Evolutionary conservation across 768 basidiomycete genomes (phyloP), one percentile per base, ranked within the genome.

Genomic region (Kwoniella europaea): DNA sequence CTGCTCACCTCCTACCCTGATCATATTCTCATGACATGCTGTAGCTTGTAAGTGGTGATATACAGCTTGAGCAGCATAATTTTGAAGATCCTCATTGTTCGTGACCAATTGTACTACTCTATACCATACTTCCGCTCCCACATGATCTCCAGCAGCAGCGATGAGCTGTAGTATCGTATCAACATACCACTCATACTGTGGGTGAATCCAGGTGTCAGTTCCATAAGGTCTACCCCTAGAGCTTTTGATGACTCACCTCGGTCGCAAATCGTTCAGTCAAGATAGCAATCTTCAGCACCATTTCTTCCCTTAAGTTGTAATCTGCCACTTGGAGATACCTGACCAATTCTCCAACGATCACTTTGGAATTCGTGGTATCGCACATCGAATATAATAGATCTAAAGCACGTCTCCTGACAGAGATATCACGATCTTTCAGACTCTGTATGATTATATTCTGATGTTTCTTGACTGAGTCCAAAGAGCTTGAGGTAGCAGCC

Each of bases 41-140:
- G 94, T 91, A 12, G 90, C 87, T 79, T 90, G 92, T 76, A 99
- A 85, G 77, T 98, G 91, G 78, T 93, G 92, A 75, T 94, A 93
- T 53, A 94, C 89, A 20, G 93, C 94, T 77, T 90, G 91, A 4
- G 94, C 93, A 10, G 97, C 97, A 85, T 99, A 99, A 73, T 92
- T 89, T 82, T 99, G 95, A 41, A 99, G 86, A 84, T 98, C 94
- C 82, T 98, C 96, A 24, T 97, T 99, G 81, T 99, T 99, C 57
- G 93, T 98, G 59, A 97, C 93, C 71, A 99, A 98, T 82, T 98
- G 97, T 29, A 99, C 91, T 61, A 99, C 94, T 63, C 97, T 92
- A 84, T 97, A 98, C 97, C 97, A 99, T 43, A 99, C 97, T 86
- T 98, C 97, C 74, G 98, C 96, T 57, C 97, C 97, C 63, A 99